phyloP scores from a whole-genome alignment of 768 basidiomycete genomes.

The Austroboletus eburneus region DNA sequence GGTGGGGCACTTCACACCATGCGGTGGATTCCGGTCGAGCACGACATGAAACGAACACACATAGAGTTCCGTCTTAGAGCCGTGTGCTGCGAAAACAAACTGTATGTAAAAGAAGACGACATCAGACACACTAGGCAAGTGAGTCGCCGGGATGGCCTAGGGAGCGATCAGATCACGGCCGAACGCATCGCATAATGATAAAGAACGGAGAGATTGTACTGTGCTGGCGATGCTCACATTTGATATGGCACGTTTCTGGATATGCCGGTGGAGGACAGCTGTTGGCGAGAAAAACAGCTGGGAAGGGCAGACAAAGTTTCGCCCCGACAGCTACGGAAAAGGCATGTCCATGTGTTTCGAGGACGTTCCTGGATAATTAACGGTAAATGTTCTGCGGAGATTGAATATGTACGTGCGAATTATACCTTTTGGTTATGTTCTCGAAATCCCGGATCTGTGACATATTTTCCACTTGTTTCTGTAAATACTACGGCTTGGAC shows the following conservation, averaged over 20 bases:
- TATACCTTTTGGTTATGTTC: slow-evolving; percentile 37
- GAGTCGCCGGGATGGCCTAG: slow-evolving; percentile 16
- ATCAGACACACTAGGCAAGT: slow-evolving; percentile 20
- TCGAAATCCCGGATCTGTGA: slow-evolving; percentile 39
- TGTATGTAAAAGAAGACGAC: slow-evolving; percentile 33
- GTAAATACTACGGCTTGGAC: slow-evolving; percentile 37
- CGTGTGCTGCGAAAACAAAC: slow-evolving; percentile 20
- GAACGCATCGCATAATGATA: slow-evolving; percentile 27
- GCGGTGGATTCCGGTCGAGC: slow-evolving; percentile 17
- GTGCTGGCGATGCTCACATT: slow-evolving; percentile 28
- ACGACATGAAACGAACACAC: slow-evolving; percentile 24
- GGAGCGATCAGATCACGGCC: slow-evolving; percentile 29
- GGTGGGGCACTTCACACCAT: slow-evolving; percentile 21
- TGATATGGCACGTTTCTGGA: slow-evolving; percentile 33
- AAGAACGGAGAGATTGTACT: too few species aligned
- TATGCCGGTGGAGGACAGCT: slow-evolving; percentile 18
- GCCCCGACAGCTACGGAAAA: slow-evolving; percentile 18
- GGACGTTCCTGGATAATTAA: slow-evolving; percentile 33
- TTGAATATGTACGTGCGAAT: slow-evolving; percentile 33
- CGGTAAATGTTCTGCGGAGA: slow-evolving; percentile 29
- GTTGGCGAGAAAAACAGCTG: slow-evolving; percentile 16
- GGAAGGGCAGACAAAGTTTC: slow-evolving; percentile 13
- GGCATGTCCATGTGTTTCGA: slow-evolving; percentile 19
- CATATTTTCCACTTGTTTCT: slow-evolving; percentile 38
- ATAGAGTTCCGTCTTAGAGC: slow-evolving; percentile 30